Percentiles rank a stretch among this genome's conserved stretches.
Conservation (phyloP, 371 early-diverging fungal genomes). For the Mucor lusitanicus region DNA sequence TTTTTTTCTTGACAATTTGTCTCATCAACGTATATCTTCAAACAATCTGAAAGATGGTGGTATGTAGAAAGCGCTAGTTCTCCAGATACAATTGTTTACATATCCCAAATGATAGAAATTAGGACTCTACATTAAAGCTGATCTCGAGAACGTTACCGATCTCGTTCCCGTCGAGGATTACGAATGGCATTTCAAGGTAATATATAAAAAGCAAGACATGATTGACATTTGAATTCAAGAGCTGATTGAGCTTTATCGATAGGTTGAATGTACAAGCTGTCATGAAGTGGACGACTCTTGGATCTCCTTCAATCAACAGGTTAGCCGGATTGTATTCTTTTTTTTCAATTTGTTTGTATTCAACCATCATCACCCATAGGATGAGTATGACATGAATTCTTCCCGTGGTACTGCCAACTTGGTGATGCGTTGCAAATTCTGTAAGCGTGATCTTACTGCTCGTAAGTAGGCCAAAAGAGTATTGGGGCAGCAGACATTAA, state of each 20-base stretch:
- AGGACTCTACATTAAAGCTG: constrained; percentile 73
- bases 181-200: constrained; percentile 80
- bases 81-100: background rate
- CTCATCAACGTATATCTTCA: background rate
- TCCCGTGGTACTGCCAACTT: constrained; percentile 84
- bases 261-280: constrained; percentile 84
- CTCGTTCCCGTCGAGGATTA: constrained; percentile 63
- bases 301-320: constrained; percentile 73
- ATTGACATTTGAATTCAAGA: background rate
- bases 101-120: constrained; percentile 8
- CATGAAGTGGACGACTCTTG: constrained; percentile 75
- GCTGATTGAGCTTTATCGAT: background rate
- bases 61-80: background rate
- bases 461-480: constrained; percentile 35
- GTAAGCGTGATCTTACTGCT: constrained; percentile 79
- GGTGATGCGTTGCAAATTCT: constrained; percentile 92
- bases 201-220: background rate
- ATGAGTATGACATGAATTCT: constrained; percentile 46
- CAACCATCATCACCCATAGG: constrained; percentile 10
- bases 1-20: background rate
- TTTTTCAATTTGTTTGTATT: background rate
- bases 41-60: background rate
- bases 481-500: background rate
- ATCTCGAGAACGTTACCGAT: constrained; percentile 82
- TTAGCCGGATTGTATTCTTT: constrained; percentile 20